A percentile compares a stretch with the other conserved stretches of the same genome.
Evolutionary conservation across 2,329 filamentous ascomycete genomes (phyloP).

Genomic region (Curvularia eragrostidis): DNA sequence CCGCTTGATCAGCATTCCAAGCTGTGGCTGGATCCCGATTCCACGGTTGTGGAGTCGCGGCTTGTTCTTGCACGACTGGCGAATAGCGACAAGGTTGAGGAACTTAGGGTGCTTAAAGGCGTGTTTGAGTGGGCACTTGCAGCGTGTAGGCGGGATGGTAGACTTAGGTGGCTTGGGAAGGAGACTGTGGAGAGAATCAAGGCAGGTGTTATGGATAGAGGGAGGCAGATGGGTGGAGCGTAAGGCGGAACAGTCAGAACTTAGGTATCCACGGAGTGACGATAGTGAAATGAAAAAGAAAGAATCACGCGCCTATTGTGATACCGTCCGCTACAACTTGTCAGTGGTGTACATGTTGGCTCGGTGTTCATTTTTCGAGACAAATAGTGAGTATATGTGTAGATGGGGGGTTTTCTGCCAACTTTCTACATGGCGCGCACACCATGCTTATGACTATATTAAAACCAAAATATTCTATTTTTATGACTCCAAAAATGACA

Average conservation of each 20-base stretch:
- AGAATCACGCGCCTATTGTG: background rate
- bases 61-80: constrained; percentile 63
- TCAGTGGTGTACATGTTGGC: background rate
- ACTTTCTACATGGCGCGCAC: background rate
- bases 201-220: constrained; percentile 56
- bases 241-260: background rate
- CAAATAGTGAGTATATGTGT: no score
- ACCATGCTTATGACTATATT: background rate
- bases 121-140: constrained; percentile 72
- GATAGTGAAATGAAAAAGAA: background rate
- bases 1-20: constrained; percentile 53
- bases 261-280: background rate
- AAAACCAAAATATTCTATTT: background rate
- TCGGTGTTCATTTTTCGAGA: background rate
- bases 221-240: constrained; percentile 26
- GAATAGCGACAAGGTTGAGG: constrained; percentile 55
- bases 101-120: constrained; percentile 66
- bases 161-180: constrained; percentile 61
- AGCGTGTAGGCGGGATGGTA: constrained; percentile 42
- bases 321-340: background rate
- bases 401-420: no score
- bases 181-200: constrained; percentile 64
- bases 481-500: background rate
- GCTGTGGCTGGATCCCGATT: constrained; percentile 59
- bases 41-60: constrained; percentile 73